Base-by-base conservation (phyloP, 2,329 filamentous ascomycete species). In the Penicillium sclerotigenum region DNA sequence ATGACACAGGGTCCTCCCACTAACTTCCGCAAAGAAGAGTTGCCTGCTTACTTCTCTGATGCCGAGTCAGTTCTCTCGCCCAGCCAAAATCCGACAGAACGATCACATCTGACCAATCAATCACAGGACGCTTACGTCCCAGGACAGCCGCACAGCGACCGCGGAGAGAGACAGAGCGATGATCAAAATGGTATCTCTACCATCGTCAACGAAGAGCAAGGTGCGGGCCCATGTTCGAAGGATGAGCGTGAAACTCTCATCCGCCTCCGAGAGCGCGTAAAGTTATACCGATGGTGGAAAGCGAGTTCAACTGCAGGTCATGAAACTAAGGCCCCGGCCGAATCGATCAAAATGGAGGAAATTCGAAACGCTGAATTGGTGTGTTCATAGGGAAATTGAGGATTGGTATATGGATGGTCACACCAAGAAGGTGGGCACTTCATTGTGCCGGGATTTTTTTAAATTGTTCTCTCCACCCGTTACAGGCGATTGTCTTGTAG, bases 351-450 rank as follows among this genome's bases (percentile, higher is more conserved):
- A 36, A 40, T 52, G 49, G 33, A 52, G 10, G 48, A 54, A 33
- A 40, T 34, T 13, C 13, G 40, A 42, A 54, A 36, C 34, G n/a
- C 49, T 24, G 29, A 22, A 42, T 29, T 28, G 34, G 46, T 20
- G 7, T 43, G 20, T 24, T 51, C 14, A 18, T 41, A 56, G 46
- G 42, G 38, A 47, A 34, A 40, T 38, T 51, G 29, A 53, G 49
- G 22, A 22, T 40, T 49, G 40, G 8, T 37, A n/a, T 7, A 37
- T 40, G 47, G 14, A 42, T 46, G 13, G 53, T 75, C 68, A 76
- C 33, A 74, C 57, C 42, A 78, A 55, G 66, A 78, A 79, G 47
- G 73, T 77, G 36, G 76, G 76, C 42, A 78, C 74, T 64, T 78
- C 73, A 55, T 72, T 74, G 36, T 76, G 69, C 41, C 73, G 69